Evolutionary conservation across 2,329 filamentous ascomycete genomes (phyloP), one percentile per base, ranked within the genome.

Genomic region (Lasiodiplodia theobromae): DNA sequence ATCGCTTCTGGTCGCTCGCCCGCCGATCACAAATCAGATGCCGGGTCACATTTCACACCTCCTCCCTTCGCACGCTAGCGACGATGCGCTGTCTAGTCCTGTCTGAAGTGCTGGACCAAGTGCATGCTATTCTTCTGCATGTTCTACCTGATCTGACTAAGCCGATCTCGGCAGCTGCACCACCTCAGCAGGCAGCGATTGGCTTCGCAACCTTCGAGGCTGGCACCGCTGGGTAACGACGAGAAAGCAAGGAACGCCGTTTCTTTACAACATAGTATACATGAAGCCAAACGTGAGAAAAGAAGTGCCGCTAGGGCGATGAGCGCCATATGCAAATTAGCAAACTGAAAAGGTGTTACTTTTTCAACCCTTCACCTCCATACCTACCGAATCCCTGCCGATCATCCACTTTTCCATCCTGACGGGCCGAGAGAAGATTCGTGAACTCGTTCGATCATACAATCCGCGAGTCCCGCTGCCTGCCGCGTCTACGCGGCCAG

Each of bases 91-190:
- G 44, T 47, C 44, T 11, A 21, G 44, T 47, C n/a, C 11, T 49
- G 58, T 64, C 47, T 52, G 44, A 37, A 25, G 18, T 28, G 60
- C n/a, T 64, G 60, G 47, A 52, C 2, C 60, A 40, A 51, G 37
- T 21, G 44, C 44, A 47, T 31, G 47, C 28, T 44, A 34, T 37
- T 49, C 31, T 60, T 38, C 56, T 60, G 60, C 60, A 25, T 64
- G 47, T 52, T 52, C 47, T 38, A 64, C 60, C 47, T 64, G 38
- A 52, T 64, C 60, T 64, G 60, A 64, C 60, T 64, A 64, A 64
- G 60, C 60, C 38, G 25, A 14, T 28, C 23, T 23, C 57, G 6
- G 18, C 44, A 16, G 40, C 60, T 38, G 44, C 44, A 47, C 44
- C 44, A 47, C 44, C 44, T 21, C 44, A 47, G 18, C 44, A 47